These are phyloP conservation scores for Solanum boliviense DNA, from an alignment of 257 asterid genomes.

Conservation along the genomic window DNA sequence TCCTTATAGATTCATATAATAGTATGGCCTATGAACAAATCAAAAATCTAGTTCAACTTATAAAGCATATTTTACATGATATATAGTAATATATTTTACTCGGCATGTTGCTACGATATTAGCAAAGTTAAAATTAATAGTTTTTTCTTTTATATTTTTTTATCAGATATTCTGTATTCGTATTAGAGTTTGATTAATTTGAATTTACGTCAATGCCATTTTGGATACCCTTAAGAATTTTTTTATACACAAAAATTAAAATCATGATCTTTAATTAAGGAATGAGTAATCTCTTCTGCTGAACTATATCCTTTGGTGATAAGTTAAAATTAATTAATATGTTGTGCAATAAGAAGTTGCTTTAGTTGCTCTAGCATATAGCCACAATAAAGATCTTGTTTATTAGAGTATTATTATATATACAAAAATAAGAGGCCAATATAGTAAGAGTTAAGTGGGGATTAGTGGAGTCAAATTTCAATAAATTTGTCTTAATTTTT, in stretches of 20 bases:
- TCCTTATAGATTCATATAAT: neutral
- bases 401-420: neutral
- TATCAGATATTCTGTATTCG: too few relatives aligned
- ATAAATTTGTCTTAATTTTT: neutral
- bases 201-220: accelerated
- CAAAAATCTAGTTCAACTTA: neutral
- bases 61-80: neutral
- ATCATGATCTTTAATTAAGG: neutral
- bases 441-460: neutral
- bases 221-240: neutral
- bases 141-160: too few relatives aligned
- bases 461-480: neutral
- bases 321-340: neutral
- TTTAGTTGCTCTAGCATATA: neutral
- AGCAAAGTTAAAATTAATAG: neutral
- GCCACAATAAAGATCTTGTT: neutral
- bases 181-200: too few relatives aligned
- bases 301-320: too few relatives aligned
- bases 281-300: too few relatives aligned
- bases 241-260: too few relatives aligned
- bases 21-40: neutral
- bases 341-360: neutral
- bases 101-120: neutral
- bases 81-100: neutral
- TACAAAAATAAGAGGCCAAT: neutral